Conservation (phyloP, 1,284 basidiomycete genomes). For the Taiwanofungus camphoratus region DNA sequence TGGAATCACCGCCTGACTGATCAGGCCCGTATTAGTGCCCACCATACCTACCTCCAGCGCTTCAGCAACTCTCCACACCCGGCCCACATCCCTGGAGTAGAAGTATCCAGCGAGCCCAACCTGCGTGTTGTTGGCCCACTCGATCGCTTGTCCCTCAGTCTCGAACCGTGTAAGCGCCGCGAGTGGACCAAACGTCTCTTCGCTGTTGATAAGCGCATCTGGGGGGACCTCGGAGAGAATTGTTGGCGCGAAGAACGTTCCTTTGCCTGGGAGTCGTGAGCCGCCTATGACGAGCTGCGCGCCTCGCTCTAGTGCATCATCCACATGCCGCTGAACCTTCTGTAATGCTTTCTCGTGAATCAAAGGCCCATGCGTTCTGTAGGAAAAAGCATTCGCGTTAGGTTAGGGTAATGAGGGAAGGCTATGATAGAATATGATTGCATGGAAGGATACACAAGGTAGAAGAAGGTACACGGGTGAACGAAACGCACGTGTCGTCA, state of each 20-base stretch:
- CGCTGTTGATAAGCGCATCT: slow-evolving; percentile 55
- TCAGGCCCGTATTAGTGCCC: slow-evolving; percentile 78
- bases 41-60: slow-evolving; percentile 97
- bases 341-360: slow-evolving; percentile 84
- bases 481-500: slow-evolving; percentile 55
- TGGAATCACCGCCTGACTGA: slow-evolving; percentile 79
- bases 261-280: slow-evolving; percentile 48
- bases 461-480: too few relatives aligned
- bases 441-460: too few relatives aligned
- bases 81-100: slow-evolving; percentile 84
- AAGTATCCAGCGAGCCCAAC: slow-evolving; percentile 94
- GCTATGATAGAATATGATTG: too few relatives aligned
- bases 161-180: slow-evolving; percentile 81
- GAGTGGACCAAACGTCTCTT: slow-evolving; percentile 90
- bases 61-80: slow-evolving; percentile 98
- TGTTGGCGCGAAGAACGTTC: slow-evolving; percentile 83
- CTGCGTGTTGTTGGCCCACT: slow-evolving; percentile 78
- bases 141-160: slow-evolving; percentile 89
- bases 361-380: slow-evolving; percentile 90
- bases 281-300: slow-evolving; percentile 90
- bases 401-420: neutral
- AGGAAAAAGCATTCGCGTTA: neutral
- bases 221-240: slow-evolving; percentile 84
- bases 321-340: slow-evolving; percentile 86
- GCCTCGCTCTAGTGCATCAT: slow-evolving; percentile 79